Evolutionary conservation across 176 grass and related monocot genomes (phyloP).

Genomic region (Pontederia crassipes): DNA sequence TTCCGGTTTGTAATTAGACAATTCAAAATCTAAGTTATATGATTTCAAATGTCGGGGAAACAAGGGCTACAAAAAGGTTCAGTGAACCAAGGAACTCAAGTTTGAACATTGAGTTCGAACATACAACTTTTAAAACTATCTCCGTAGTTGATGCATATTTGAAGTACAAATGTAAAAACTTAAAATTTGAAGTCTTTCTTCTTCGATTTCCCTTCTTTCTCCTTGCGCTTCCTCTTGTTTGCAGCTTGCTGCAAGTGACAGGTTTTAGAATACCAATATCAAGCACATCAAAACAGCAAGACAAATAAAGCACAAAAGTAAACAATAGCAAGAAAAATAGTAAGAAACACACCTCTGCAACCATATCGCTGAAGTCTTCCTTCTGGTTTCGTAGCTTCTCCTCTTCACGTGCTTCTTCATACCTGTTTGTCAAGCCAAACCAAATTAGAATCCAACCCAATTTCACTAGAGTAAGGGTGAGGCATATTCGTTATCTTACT

Average conservation of each 20-base stretch:
- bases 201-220: constrained; percentile 82
- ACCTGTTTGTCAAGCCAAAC: constrained; percentile 30
- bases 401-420: constrained; percentile 79
- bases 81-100: too few relatives aligned
- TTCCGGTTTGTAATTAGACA: too few relatives aligned
- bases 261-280: not conserved
- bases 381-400: constrained; percentile 88
- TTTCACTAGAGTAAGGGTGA: not conserved
- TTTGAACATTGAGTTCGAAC: too few relatives aligned
- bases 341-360: constrained; percentile 51
- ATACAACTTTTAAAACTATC: too few relatives aligned
- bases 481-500: constrained; percentile 39
- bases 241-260: constrained; percentile 46
- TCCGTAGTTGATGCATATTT: too few relatives aligned
- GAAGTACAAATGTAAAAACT: not conserved
- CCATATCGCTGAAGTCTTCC: constrained; percentile 98
- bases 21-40: too few relatives aligned
- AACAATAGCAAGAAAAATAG: not conserved
- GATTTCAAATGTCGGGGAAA: too few relatives aligned
- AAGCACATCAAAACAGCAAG: not conserved
- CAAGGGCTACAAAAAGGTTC: too few relatives aligned
- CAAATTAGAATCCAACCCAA: not conserved
- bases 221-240: constrained; percentile 87
- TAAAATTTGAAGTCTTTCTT: constrained; percentile 99
- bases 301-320: not conserved